A percentile compares a stretch with the other conserved stretches of the same genome.
phyloP scores from a whole-genome alignment of 2,329 filamentous ascomycete species.

The Aspergillus piperis region DNA sequence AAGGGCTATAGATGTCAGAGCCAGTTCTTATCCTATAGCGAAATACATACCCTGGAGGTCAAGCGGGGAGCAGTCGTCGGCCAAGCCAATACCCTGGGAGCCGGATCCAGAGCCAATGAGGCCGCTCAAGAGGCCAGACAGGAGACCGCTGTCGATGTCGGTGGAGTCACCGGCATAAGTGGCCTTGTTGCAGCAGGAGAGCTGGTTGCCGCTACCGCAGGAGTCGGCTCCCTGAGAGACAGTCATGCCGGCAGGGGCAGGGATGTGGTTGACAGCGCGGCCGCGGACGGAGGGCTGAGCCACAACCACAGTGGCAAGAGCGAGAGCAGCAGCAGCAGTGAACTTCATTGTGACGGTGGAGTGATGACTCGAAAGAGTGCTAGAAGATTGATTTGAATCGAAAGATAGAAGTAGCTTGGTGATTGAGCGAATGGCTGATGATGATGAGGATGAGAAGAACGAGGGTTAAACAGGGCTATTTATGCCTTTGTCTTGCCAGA shows the following conservation, averaged over 20 bases:
- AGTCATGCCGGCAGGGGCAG: conserved; percentile 32
- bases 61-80: conserved; percentile 44
- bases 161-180: conserved; percentile 35
- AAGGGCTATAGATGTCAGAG: conserved; percentile 25
- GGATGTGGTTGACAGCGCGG: conserved; percentile 22
- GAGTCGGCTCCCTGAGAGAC: conserved; percentile 35
- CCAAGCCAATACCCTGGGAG: conserved; percentile 35
- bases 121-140: conserved; percentile 34
- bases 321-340: conserved; percentile 31
- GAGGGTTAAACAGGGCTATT: background rate
- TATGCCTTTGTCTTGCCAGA: background rate
- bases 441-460: background rate
- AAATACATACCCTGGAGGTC: conserved; percentile 24
- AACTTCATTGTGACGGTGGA: conserved; percentile 34
- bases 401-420: background rate
- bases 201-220: conserved; percentile 38
- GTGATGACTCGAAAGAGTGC: background rate
- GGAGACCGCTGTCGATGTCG: conserved; percentile 31
- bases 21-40: background rate
- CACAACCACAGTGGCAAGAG: conserved; percentile 21
- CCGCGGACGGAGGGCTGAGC: conserved; percentile 10
- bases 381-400: background rate
- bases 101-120: conserved; percentile 35
- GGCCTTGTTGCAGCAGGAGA: conserved; percentile 43
- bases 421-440: background rate